Conservation (phyloP, 2,329 filamentous ascomycete genomes). For the Lomentospora prolificans region DNA sequence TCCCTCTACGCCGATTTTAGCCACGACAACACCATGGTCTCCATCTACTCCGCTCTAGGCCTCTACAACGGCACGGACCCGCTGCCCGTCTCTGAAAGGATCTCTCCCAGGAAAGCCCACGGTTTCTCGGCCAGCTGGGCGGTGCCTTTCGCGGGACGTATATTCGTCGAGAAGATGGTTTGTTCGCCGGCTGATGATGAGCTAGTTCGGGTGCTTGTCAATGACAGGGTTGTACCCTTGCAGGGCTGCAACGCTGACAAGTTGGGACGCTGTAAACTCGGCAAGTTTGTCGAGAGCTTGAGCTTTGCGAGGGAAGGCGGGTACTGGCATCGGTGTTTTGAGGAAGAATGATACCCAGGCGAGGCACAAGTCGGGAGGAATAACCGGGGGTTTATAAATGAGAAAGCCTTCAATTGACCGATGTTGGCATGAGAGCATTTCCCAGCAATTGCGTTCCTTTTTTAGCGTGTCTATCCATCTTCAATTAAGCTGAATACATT, state of each 20-base stretch:
- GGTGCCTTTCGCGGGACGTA: constrained; percentile 70
- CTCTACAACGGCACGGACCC: constrained; percentile 59
- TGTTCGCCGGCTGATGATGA: constrained; percentile 54
- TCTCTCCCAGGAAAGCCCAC: constrained; percentile 40
- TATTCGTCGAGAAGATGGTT: constrained; percentile 81
- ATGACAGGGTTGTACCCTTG: constrained; percentile 70
- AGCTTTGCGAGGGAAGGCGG: constrained; percentile 65
- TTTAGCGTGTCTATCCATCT: too few species aligned
- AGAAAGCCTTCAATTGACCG: too few species aligned
- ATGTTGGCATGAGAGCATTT: too few species aligned
- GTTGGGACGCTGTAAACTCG: constrained; percentile 60
- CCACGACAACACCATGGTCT: constrained; percentile 81
- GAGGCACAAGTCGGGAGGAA: not conserved
- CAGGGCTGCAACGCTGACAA: constrained; percentile 60
- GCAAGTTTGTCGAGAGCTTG: constrained; percentile 63
- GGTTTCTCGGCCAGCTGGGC: constrained; percentile 71
- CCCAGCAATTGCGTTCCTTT: too few species aligned
- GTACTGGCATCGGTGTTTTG: constrained; percentile 59
- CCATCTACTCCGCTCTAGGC: constrained; percentile 66
- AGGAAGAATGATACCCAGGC: constrained; percentile 13
- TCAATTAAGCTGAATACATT: too few species aligned
- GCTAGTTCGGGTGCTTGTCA: constrained; percentile 69
- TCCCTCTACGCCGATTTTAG: constrained; percentile 80
- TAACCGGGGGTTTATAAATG: not conserved
- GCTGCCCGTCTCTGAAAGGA: constrained; percentile 39